Base-by-base conservation (phyloP, 2,329 filamentous ascomycete genomes). In the Aspergillus quadrilineatus region DNA sequence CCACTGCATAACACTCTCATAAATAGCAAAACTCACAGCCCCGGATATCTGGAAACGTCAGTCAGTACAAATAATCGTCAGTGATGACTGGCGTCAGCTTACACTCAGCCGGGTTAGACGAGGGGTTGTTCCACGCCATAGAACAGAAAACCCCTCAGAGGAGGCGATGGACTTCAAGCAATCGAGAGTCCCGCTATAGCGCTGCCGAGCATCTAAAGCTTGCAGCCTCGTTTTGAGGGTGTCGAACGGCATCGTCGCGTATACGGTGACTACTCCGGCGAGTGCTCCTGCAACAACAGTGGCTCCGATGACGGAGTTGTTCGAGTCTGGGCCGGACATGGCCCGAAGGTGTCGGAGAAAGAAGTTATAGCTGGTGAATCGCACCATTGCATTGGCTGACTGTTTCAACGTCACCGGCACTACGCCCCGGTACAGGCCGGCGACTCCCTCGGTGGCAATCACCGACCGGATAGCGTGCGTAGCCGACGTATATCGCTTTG, bases 121-220 rank as follows among this genome's bases (percentile, higher is more conserved):
- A 26, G 58, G 60, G 0, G 83, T 84, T 26, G 84, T 88, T 0
- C 85, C 85, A 56, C 80, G 82, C 85, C 85, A 88, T 57, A 87
- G 83, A 0, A 81, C 84, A 46, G 74, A 77, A 4, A 86, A 63
- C 0, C 85, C 85, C 61, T 81, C 80, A 62, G 86, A 82, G 1
- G 39, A 45, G 4, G 60, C 36, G 3, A 60, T 48, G 6, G 54
- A 49, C 4, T 51, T 39, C 47, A 62, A 32, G 43, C 60, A 60
- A n/a, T 60, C 56, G 0, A 55, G 9, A 4, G 58, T 57, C 72
- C 68, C 58, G 81, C 65, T 6, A 87, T 77, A 58, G 75, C 79
- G 55, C 72, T 76, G 7, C 84, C 50, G 41, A 5, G 82, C 84
- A 36, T 76, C 75, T 0, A 84, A 81, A 52, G 80, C 83, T 55